A percentile compares a stretch with the other conserved stretches of the same genome.
Evolutionary conservation across 176 grass and related monocot genomes (phyloP).

Genomic region (Oryza rufipogon): DNA sequence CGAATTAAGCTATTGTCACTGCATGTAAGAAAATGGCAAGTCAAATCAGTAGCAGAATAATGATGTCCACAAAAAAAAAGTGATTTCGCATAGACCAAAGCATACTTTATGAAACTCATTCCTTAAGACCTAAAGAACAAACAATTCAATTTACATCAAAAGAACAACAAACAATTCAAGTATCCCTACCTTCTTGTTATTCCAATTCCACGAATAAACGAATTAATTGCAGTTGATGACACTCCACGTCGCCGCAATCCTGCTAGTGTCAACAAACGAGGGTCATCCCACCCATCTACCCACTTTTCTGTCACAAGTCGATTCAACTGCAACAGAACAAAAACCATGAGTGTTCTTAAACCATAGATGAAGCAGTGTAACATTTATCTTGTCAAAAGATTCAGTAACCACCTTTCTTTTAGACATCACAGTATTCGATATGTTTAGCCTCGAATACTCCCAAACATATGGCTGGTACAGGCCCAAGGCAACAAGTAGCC

Average conservation of each 20-base stretch:
- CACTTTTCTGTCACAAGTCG: constrained; percentile 92
- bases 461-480: constrained; percentile 97
- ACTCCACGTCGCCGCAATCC: constrained; percentile 86
- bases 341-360: constrained; percentile 2
- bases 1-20: constrained; percentile 98
- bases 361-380: not conserved
- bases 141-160: not conserved
- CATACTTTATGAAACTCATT: constrained; percentile 9
- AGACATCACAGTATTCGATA: constrained; percentile 97
- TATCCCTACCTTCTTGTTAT: constrained; percentile 92
- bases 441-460: constrained; percentile 96
- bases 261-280: constrained; percentile 87
- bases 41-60: constrained; percentile 33
- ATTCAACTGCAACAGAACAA: constrained; percentile 65
- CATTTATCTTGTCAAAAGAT: constrained; percentile 1
- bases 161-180: not conserved
- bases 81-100: constrained; percentile 1
- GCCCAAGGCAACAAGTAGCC: constrained; percentile 76
- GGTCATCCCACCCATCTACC: constrained; percentile 99
- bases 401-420: constrained; percentile 80
- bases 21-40: constrained; percentile 42
- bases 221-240: constrained; percentile 85
- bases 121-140: not conserved
- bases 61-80: not conserved
- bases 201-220: constrained; percentile 95